Percentiles rank a stretch among this genome's conserved stretches.
phyloP scores from a whole-genome alignment of 2,329 filamentous ascomycete genomes.

The Colletotrichum paranaense region DNA sequence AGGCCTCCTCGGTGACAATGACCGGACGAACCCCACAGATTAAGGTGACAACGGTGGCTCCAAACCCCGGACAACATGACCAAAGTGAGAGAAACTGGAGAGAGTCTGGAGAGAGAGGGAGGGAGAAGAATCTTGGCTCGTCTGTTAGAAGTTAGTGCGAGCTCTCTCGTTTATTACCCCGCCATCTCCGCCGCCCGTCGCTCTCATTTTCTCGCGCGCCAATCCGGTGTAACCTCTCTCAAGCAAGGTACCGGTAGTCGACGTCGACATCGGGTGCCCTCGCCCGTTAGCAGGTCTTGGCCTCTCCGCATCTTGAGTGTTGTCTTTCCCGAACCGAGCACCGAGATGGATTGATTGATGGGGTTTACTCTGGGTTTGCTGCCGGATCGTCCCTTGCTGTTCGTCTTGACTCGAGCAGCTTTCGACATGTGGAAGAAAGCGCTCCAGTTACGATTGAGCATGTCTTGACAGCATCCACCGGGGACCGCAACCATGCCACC shows the following conservation, averaged over 20 bases:
- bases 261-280: conserved; percentile 6
- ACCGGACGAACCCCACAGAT: conserved; percentile 23
- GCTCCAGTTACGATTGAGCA: conserved; percentile 11
- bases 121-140: neutral
- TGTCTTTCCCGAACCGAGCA: neutral
- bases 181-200: neutral
- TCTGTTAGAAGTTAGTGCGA: neutral
- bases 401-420: conserved; percentile 3
- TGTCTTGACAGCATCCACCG: neutral
- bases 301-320: conserved; percentile 6
- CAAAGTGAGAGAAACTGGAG: neutral
- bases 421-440: conserved; percentile 5
- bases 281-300: conserved; percentile 17
- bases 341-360: neutral
- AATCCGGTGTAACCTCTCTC: conserved; percentile 23
- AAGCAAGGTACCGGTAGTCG: conserved; percentile 26
- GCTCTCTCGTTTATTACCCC: neutral
- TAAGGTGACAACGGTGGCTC: conserved; percentile 2
- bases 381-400: neutral
- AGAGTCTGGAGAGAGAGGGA: too few species aligned
- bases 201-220: conserved; percentile 7
- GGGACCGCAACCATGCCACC: neutral
- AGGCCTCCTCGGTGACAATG: neutral
- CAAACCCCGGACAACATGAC: neutral
- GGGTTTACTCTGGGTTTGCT: neutral